Evolutionary conservation across 441 rosid species (phyloP), one percentile per base, ranked within the genome.

Genomic region (Bruguiera hainesii): DNA sequence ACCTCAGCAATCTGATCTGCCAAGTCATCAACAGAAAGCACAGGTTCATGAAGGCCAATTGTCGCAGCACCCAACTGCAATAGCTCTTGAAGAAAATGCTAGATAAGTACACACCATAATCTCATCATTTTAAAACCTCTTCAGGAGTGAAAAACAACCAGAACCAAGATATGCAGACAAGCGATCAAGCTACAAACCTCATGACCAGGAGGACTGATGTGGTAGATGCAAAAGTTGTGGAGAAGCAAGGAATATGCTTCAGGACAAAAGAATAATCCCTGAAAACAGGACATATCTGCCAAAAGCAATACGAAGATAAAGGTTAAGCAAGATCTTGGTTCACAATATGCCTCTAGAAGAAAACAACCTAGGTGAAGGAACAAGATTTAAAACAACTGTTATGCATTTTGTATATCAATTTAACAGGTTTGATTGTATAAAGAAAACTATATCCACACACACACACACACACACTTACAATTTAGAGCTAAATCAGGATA

Each of bases 51-150:
- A 37, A 76, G 73, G 69, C 82, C 35, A 67, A 86, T 73, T 49
- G 86, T 51, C n/a, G 84, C 84, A 78, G 98, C 98, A 82, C 97
- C 98, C 68, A 95, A 91, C 99, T 95, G 91, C 87, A 91, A 95
- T 67, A 76, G 75, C 78, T 83, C 93, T 88, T 87, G 85, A 84
- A 82, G 80, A 80, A 87, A 79, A 75, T 71, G 39, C 71, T 72
- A 39, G 20, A 78, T 84, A 76, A 80, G 86, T 78, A 78, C 26
- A 67, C 68, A 67, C 69, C 50, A n/a, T 13, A 48, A 21, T 60
- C 35, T 18, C 26, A 46, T 56, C 55, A 11, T 56, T 66, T 59
- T 60, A 42, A 23, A 20, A n/a, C 48, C 57, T n/a, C 2, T 56
- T 35, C 46, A 19, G 53, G 19, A n/a, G 1, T 6, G n/a, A 60